Conservation (phyloP, 768 basidiomycete species). For the Trametes meyenii region DNA sequence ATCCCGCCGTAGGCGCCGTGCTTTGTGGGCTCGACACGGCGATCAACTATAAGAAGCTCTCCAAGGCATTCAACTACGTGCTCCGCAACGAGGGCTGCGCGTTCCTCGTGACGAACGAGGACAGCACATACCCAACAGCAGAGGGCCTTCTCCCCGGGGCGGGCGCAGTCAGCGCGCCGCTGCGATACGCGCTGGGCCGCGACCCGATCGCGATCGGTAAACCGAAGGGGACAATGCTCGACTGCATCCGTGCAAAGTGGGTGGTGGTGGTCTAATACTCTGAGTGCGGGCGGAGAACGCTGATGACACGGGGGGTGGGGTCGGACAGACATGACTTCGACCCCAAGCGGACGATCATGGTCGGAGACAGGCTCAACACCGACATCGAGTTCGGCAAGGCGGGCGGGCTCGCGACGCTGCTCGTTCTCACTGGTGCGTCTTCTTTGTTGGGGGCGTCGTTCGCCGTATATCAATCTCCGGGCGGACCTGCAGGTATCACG, state of each 20-base stretch:
- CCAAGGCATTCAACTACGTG: conserved; percentile 90
- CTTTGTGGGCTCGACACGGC: conserved; percentile 88
- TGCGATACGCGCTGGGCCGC: conserved; percentile 69
- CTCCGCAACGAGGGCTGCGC: conserved; percentile 75
- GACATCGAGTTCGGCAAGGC: conserved; percentile 93
- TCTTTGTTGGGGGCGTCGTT: not conserved
- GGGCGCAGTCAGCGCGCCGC: conserved; percentile 81
- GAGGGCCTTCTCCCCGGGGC: conserved; percentile 80
- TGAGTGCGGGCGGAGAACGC: not conserved
- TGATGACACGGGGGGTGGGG: not conserved
- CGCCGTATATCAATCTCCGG: conserved; percentile 1
- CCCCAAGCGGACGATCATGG: conserved; percentile 86
- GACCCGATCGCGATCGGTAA: conserved; percentile 86
- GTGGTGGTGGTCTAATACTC: conserved; percentile 20
- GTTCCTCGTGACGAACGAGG: conserved; percentile 92
- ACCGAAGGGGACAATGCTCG: conserved; percentile 89
- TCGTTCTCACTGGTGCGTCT: conserved; percentile 84
- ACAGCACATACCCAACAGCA: conserved; percentile 86
- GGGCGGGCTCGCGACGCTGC: conserved; percentile 83
- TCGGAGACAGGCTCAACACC: conserved; percentile 94
- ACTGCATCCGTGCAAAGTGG: conserved; percentile 84
- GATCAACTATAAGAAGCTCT: conserved; percentile 93
- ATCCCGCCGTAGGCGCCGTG: conserved; percentile 86
- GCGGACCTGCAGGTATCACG: conserved; percentile 64
- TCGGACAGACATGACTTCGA: conserved; percentile 77